Evolutionary conservation across 352 stramenopile genomes (phyloP).

Genomic region (Peronospora belbahrii): DNA sequence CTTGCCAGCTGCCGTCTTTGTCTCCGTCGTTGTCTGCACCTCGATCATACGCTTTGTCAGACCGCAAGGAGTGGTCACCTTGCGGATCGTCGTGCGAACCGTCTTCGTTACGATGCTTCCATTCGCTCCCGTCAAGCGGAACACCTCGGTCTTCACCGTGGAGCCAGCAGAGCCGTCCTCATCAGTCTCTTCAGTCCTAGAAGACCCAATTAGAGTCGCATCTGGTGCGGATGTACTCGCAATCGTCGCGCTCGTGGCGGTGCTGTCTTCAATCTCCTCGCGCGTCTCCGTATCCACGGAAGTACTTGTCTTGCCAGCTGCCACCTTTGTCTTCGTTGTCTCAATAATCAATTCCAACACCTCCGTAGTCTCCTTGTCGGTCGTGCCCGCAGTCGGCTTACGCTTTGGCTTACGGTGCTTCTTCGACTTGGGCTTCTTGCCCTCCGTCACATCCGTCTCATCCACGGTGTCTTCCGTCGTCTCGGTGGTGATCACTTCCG

Average conservation of each 20-base stretch:
- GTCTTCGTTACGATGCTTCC: constrained; percentile 14
- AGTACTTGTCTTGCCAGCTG: constrained; percentile 9
- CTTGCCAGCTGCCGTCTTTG: constrained; percentile 5
- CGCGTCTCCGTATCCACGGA: constrained; percentile 2
- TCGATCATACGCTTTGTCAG: constrained; percentile 16
- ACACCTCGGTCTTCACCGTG: constrained; percentile 4
- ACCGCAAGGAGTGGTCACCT: constrained; percentile 14
- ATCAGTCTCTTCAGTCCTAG: constrained; percentile 7
- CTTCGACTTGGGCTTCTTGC: too few relatives aligned
- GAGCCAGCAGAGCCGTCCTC: constrained; percentile 8
- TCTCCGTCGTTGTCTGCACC: constrained; percentile 17
- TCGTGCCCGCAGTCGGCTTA: too few relatives aligned
- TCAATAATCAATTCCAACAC: too few relatives aligned
- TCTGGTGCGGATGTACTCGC: constrained; percentile 6
- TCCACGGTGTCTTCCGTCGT: too few relatives aligned
- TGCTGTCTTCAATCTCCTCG: constrained; percentile 13
- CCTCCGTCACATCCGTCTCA: too few relatives aligned
- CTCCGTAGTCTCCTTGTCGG: constrained; percentile 5
- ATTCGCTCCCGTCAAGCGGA: constrained; percentile 5
- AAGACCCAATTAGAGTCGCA: constrained; percentile 10
- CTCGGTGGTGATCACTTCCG: too few relatives aligned
- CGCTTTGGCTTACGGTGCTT: too few relatives aligned
- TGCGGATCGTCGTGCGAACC: constrained; percentile 22
- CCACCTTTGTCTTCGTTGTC: constrained; percentile 13
- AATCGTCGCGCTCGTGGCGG: background rate